These are phyloP conservation scores for Fusarium chuoi DNA, from an alignment of 2,329 filamentous ascomycete species.

Conservation along the genomic window DNA sequence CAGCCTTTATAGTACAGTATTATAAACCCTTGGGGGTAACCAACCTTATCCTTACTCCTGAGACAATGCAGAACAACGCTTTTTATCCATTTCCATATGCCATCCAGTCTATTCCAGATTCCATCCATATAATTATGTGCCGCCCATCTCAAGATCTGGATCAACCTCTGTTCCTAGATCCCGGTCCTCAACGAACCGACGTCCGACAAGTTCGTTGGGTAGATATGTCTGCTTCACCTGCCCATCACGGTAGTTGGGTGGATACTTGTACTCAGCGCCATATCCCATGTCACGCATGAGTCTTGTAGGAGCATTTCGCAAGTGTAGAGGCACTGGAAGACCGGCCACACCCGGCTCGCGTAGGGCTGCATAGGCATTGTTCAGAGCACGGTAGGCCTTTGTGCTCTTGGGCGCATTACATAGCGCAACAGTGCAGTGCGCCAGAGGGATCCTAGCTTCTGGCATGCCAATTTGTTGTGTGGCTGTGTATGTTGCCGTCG, in stretches of 20 bases:
- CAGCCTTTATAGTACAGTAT: slow-evolving; percentile 5
- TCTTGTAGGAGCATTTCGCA: slow-evolving; percentile 90
- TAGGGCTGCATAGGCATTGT: slow-evolving; percentile 81
- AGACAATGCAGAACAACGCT: slow-evolving; percentile 10
- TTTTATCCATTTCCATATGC: slow-evolving; percentile 1
- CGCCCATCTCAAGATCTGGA: slow-evolving; percentile 65
- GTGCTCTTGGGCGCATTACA: slow-evolving; percentile 87
- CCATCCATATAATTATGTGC: slow-evolving; percentile 5
- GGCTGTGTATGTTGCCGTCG: slow-evolving; percentile 86
- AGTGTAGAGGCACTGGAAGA: slow-evolving; percentile 84
- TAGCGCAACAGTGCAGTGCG: slow-evolving; percentile 86
- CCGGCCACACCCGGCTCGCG: slow-evolving; percentile 84
- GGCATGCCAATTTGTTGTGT: slow-evolving; percentile 95
- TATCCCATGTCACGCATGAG: slow-evolving; percentile 95
- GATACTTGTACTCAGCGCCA: slow-evolving; percentile 94
- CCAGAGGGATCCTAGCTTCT: slow-evolving; percentile 91
- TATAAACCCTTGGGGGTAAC: slow-evolving; percentile 7
- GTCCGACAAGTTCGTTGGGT: slow-evolving; percentile 77
- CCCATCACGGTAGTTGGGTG: slow-evolving; percentile 87
- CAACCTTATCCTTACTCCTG: slow-evolving; percentile 19
- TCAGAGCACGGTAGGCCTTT: slow-evolving; percentile 82
- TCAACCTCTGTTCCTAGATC: slow-evolving; percentile 86
- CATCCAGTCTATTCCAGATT: background rate
- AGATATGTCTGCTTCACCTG: slow-evolving; percentile 88
- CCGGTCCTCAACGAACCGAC: slow-evolving; percentile 79